phyloP scores from a whole-genome alignment of 108 stramenopile species.

The Aureococcus anophagefferens region DNA sequence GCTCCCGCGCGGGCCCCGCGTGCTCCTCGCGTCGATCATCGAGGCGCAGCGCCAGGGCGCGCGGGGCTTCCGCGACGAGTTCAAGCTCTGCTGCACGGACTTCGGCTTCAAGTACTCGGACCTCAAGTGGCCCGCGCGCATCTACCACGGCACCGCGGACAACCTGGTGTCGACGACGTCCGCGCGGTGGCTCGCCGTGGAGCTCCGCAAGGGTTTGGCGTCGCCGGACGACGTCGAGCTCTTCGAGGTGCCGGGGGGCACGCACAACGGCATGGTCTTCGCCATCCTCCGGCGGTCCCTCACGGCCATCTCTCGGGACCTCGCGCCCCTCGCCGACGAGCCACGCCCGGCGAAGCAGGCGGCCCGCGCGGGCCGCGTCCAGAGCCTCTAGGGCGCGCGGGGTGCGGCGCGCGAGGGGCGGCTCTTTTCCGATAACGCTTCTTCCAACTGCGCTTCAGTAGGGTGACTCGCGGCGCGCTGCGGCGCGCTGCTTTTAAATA shows the following conservation, averaged over 20 bases:
- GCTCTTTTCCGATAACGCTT: too few species aligned
- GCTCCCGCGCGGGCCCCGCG: too few species aligned
- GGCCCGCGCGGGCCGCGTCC: too few species aligned
- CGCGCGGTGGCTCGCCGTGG: neutral
- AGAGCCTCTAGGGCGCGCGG: too few species aligned
- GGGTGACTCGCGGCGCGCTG: too few species aligned
- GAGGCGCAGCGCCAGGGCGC: neutral
- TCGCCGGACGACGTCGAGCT: neutral
- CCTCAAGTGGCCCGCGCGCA: neutral
- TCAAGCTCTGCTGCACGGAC: neutral
- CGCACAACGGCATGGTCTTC: constrained; percentile 1
- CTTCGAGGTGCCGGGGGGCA: neutral
- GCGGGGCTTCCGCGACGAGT: neutral
- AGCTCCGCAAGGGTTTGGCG: neutral
- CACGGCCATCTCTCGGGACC: neutral
- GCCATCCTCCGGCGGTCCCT: neutral
- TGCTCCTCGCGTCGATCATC: neutral
- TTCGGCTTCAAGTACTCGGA: neutral
- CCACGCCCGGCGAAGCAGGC: too few species aligned
- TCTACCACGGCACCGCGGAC: neutral
- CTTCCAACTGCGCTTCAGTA: too few species aligned
- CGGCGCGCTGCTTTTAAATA: too few species aligned
- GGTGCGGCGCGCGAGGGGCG: too few species aligned
- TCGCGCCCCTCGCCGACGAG: neutral
- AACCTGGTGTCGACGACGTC: neutral